Percentiles rank a stretch among this genome's conserved stretches.
phyloP scores from a whole-genome alignment of 2,329 filamentous ascomycete genomes.

The Penicillium paneum region DNA sequence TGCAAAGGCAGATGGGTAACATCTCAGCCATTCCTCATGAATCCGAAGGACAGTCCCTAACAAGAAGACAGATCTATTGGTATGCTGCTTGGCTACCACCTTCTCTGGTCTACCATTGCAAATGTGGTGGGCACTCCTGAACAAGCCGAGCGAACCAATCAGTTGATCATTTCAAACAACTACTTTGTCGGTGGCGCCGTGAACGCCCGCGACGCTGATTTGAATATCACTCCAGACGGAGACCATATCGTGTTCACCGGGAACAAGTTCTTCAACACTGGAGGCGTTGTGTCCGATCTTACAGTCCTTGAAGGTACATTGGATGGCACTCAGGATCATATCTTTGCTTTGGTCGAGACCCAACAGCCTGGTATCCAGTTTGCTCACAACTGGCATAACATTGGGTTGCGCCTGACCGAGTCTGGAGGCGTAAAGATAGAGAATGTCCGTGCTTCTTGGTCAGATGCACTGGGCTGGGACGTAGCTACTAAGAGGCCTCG shows the following conservation, averaged over 20 bases:
- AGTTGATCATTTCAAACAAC: constrained; percentile 61
- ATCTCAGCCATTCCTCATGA: neutral
- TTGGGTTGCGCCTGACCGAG: constrained; percentile 62
- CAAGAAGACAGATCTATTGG: constrained; percentile 52
- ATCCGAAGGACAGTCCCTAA: neutral
- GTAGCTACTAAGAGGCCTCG: constrained; percentile 50
- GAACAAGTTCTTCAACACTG: constrained; percentile 65
- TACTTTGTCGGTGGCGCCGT: constrained; percentile 66
- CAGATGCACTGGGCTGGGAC: constrained; percentile 62
- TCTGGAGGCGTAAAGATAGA: constrained; percentile 61
- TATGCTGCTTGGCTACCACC: constrained; percentile 64
- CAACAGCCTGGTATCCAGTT: constrained; percentile 55
- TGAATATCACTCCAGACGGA: constrained; percentile 55
- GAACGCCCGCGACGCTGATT: constrained; percentile 62
- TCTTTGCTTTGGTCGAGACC: constrained; percentile 61
- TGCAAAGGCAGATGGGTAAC: constrained; percentile 60
- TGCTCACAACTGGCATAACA: constrained; percentile 61
- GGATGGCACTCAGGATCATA: constrained; percentile 58
- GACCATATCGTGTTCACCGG: constrained; percentile 59
- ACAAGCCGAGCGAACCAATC: constrained; percentile 56
- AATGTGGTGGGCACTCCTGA: constrained; percentile 59
- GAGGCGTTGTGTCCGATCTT: constrained; percentile 63
- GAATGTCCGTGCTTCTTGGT: constrained; percentile 57
- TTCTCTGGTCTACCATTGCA: constrained; percentile 62
- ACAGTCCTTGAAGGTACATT: constrained; percentile 63